Base-by-base conservation (phyloP, 768 basidiomycete species). In the Naematelia aurantialba region DNA sequence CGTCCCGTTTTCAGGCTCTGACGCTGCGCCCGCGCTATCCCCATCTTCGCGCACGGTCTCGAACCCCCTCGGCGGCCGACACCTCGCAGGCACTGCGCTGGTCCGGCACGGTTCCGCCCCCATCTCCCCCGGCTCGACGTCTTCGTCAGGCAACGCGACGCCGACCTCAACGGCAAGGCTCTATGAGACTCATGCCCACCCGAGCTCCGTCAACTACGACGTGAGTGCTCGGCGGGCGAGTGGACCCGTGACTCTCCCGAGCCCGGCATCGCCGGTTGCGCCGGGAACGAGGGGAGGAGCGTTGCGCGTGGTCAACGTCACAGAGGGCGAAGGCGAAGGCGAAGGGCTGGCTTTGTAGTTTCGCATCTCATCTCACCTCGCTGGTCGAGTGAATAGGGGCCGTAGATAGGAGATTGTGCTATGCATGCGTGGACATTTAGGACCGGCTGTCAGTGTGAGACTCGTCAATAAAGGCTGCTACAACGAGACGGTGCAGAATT, bases 261-360 rank as follows among this genome's bases (percentile, higher is more conserved):
- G 22, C 55, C 49, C 12, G 46, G 50, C 17, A 48, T 52, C 10
- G 14, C 31, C 12, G 45, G 25, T 39, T 19, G 21, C 2, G 44
- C 30, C 26, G 51, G 22, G 22, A 52, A 24, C 52, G 22, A 39
- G 62, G n/a, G 29, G 59, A 44, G 53, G 55, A 66, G 62, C 47
- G 50, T 54, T 69, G 52, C 45, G 68, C 42, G 68, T 69, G 12
- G 54, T 63, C 22, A 69, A 69, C 26, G 17, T 53, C n/a, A 66
- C 61, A n/a, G 61, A 65, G 25, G 53, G 58, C 10, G 60, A 63
- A 25, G 59, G n/a, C 34, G 34, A 39, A 39, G 34, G 34, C 8
- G 34, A 39, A 39, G 34, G 34, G 17, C 34, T 8, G 34, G 34
- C 34, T 39, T 39, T 39, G 17, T 39, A 39, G 34, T n/a, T n/a